Evolutionary conservation across 805 yeast species (phyloP), one percentile per base, ranked within the genome.

Genomic region (Yamadazyma scolyti): DNA sequence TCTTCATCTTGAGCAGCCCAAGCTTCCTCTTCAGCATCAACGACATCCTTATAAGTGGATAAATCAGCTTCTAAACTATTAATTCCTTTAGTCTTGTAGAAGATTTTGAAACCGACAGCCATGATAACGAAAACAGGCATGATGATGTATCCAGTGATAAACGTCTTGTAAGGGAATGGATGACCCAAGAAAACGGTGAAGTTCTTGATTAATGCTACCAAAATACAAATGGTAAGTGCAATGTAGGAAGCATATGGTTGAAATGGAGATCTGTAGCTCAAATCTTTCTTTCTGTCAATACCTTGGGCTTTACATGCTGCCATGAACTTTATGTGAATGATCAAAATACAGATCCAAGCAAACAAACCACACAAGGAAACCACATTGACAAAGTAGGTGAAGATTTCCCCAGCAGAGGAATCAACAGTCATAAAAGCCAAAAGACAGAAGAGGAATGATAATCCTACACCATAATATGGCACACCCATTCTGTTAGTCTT

Each of bases 141-240:
- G 18, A 84, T 83, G 47, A 83, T 79, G 58, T 83, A 82, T 26
- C 89, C 88, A 20, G 90, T 81, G 48, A 83, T 79, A 50, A 84
- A 84, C 12, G 66, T 65, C 55, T 76, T 74, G 59, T 77, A 78
- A 41, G 73, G 71, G 52, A 82, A 79, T 2, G 43, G 43, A 10
- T 50, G 58, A 30, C 76, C 76, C 43, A 83, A 61, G 63, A 83
- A 83, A 3, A 76, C 88, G 1, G 86, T 77, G 54, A 81, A 82
- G 45, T 80, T 80, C 58, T 83, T 83, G 52, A 78, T 73, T 27
- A 83, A 46, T 7, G 79, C 68, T 37, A 83, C 65, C 31, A 82
- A 33, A 31, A 59, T 35, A 54, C 84, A 77, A 40, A 77, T 50
- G 22, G 51, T 46, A 30, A 83, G 55, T 1, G 87, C 76, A 44